Percentiles rank a stretch among this genome's conserved stretches.
These are phyloP conservation scores for Carex scoparia DNA, from an alignment of 176 grass and related monocot genomes.

Conservation along the genomic window DNA sequence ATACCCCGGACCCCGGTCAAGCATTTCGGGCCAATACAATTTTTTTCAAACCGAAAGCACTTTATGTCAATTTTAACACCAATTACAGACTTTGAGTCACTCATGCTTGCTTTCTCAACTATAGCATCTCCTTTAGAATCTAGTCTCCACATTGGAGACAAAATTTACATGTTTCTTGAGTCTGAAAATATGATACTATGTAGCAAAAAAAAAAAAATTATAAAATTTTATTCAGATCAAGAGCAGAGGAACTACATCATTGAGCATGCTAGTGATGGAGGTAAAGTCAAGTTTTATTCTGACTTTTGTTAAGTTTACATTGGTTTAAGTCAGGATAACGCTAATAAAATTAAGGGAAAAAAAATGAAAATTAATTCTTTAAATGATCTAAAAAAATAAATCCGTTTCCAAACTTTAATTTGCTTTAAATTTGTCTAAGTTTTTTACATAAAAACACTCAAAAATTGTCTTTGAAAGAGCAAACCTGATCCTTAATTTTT, in stretches of 20 bases:
- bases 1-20: background rate
- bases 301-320: background rate
- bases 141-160: slow-evolving; percentile 6
- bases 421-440: background rate
- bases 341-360: background rate
- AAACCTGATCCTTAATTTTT: background rate
- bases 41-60: background rate
- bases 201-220: background rate
- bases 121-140: slow-evolving; percentile 7
- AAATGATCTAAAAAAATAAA: background rate
- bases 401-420: background rate
- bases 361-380: background rate
- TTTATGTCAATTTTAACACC: background rate
- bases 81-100: background rate
- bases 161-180: background rate
- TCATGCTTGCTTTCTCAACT: background rate
- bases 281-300: background rate
- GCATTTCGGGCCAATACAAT: background rate
- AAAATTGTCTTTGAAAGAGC: background rate
- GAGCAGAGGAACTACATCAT: background rate
- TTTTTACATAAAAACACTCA: background rate
- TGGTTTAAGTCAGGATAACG: background rate
- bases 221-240: background rate
- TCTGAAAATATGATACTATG: background rate
- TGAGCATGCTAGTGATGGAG: too few species aligned